These are phyloP conservation scores for Phaeosphaeriaceae sp. DNA, from an alignment of 2,329 filamentous ascomycete genomes.

Conservation along the genomic window DNA sequence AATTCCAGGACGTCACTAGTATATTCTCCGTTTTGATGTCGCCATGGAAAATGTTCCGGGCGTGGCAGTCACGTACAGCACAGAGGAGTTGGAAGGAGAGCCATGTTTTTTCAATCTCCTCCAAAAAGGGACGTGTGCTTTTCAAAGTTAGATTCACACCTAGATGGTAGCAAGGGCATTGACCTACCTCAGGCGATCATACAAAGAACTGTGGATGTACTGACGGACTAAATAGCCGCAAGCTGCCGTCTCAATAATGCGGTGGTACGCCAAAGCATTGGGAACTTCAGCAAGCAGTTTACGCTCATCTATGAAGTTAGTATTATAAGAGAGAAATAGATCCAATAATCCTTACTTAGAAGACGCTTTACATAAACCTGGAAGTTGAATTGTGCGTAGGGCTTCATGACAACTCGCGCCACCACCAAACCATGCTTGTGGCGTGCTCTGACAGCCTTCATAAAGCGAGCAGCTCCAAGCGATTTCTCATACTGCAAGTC, in stretches of 20 bases:
- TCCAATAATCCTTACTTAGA: conserved; percentile 61
- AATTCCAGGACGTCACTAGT: conserved; percentile 98
- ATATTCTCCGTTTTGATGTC: conserved; percentile 99
- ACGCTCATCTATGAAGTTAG: conserved; percentile 69
- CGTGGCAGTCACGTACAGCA: conserved; percentile 88
- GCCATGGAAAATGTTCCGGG: conserved; percentile 88
- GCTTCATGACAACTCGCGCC: conserved; percentile 94
- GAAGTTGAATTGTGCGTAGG: conserved; percentile 80
- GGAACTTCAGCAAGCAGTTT: conserved; percentile 80
- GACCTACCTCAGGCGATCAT: conserved; percentile 78
- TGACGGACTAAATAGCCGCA: conserved; percentile 94
- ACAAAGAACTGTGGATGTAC: conserved; percentile 94
- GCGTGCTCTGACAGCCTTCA: conserved; percentile 92
- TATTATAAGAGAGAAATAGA: conserved; percentile 15
- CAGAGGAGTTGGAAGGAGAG: conserved; percentile 94
- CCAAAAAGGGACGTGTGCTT: conserved; percentile 92
- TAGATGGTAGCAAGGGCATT: background rate
- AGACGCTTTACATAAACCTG: conserved; percentile 79
- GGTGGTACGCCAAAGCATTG: conserved; percentile 89
- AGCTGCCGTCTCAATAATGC: conserved; percentile 87
- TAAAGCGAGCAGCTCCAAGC: conserved; percentile 88
- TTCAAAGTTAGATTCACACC: conserved; percentile 26
- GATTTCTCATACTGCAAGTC: conserved; percentile 93
- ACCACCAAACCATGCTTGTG: conserved; percentile 91
- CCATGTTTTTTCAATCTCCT: conserved; percentile 99